These are phyloP conservation scores for Xerocomellus chrysenteron DNA, from an alignment of 768 basidiomycete genomes.

Conservation along the genomic window DNA sequence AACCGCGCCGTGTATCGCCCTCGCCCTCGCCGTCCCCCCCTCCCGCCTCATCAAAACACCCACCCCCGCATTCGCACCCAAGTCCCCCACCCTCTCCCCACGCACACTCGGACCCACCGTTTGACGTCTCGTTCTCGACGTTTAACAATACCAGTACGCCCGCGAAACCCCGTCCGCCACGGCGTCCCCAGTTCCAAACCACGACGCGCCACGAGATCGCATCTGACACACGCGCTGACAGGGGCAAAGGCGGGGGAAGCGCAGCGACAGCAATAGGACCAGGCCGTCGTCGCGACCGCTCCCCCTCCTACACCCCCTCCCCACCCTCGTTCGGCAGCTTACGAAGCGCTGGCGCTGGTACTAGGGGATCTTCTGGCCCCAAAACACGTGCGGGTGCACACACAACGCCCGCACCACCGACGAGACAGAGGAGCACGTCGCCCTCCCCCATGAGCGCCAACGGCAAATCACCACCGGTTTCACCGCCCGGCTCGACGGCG, in stretches of 20 bases:
- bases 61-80: neutral
- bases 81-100: slow-evolving; percentile 2
- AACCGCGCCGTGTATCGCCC: neutral
- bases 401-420: no score
- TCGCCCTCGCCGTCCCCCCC: neutral
- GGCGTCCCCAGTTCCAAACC: neutral
- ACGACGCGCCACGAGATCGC: neutral
- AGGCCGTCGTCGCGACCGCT: slow-evolving; percentile 4
- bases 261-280: neutral
- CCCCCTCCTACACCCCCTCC: slow-evolving; percentile 20
- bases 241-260: neutral
- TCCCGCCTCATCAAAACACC: neutral
- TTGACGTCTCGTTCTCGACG: slow-evolving; percentile 27
- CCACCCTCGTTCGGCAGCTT: slow-evolving; percentile 11
- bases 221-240: neutral
- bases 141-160: slow-evolving; percentile 29
- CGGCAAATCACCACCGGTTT: neutral
- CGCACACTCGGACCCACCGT: slow-evolving; percentile 13
- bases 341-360: neutral
- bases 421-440: neutral
- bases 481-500: slow-evolving; percentile 34
- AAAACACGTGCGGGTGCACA: neutral
- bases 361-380: neutral
- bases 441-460: neutral
- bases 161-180: slow-evolving; percentile 19